Conservation (phyloP, 345 rosid genomes). For the Cardamine occulta region DNA sequence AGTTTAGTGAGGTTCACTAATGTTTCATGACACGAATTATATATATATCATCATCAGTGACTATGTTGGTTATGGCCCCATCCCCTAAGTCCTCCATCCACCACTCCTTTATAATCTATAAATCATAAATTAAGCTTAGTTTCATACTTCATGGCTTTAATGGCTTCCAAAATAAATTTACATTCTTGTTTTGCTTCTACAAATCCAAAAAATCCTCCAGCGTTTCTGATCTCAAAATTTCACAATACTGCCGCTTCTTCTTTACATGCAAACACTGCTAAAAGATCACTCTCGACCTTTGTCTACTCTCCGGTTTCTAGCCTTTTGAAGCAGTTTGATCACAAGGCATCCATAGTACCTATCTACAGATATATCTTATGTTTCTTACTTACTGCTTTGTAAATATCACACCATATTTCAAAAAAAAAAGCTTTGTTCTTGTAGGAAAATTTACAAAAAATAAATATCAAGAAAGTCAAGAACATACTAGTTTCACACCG, state of each 20-base stretch:
- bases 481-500: conserved; percentile 8
- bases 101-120: too few relatives aligned
- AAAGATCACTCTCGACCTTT: not conserved
- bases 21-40: too few relatives aligned
- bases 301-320: not conserved
- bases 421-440: not conserved
- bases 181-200: not conserved
- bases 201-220: conserved; percentile 1
- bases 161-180: not conserved
- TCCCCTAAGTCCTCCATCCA: too few relatives aligned
- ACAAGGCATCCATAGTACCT: conserved; percentile 3
- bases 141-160: conserved; percentile 20
- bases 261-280: not conserved
- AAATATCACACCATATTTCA: not conserved
- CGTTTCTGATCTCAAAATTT: not conserved
- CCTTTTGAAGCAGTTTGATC: conserved; percentile 3
- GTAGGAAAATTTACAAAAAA: conserved; percentile 10
- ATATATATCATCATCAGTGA: too few relatives aligned
- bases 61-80: too few relatives aligned
- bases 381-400: not conserved
- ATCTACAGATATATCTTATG: not conserved
- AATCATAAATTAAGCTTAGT: too few relatives aligned
- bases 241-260: not conserved
- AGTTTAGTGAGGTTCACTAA: too few relatives aligned
- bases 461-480: conserved; percentile 33